Evolutionary conservation across 805 yeast genomes (phyloP), one percentile per base, ranked within the genome.

Genomic region (Candida caryicola): DNA sequence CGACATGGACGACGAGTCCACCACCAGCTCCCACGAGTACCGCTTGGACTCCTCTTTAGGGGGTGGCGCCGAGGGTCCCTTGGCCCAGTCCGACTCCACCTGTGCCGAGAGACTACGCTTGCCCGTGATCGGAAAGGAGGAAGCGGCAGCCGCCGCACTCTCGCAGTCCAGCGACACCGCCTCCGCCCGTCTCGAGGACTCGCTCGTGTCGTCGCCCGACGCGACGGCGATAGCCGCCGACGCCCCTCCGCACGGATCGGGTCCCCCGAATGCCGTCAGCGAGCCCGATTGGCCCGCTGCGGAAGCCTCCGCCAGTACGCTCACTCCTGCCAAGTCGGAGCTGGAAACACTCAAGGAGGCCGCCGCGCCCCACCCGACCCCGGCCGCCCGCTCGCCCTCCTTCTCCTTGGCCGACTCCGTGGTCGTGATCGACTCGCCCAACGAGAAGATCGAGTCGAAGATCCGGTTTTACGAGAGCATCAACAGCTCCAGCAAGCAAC

Each of bases 1-100:
- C 1, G 74, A 69, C 30, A 39, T 60, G 18, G 67, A 64, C 29
- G 66, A 62, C 25, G 70, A 64, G 26, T 47, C 60, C 10, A 49
- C 59, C 15, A 45, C 41, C 26, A 31, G 38, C 18, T 43, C 51
- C 17, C 12, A 28, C 19, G 44, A 32, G 4, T 12, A 21, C 25
- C 25, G 10, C 10, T 21, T 21, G 25, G 25, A 21, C 10, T 7
- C 25, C 9, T 7, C 25, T 10, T 21, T 21, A 10, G 9, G 9
- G 10, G 9, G 10, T 7, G 9, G 10, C 9, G 25, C 25, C 25
- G 25, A 21, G 25, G n/a, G n/a, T n/a, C n/a, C n/a, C n/a, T 21
- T 21, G 25, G 7, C 25, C 9, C 25, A 7, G 25, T 21, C 25
- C 10, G 25, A 21, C 25, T 7, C 25, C 25, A 21, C 25, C 25